phyloP scores from a whole-genome alignment of 768 basidiomycete genomes.

The Psilocybe sp. region DNA sequence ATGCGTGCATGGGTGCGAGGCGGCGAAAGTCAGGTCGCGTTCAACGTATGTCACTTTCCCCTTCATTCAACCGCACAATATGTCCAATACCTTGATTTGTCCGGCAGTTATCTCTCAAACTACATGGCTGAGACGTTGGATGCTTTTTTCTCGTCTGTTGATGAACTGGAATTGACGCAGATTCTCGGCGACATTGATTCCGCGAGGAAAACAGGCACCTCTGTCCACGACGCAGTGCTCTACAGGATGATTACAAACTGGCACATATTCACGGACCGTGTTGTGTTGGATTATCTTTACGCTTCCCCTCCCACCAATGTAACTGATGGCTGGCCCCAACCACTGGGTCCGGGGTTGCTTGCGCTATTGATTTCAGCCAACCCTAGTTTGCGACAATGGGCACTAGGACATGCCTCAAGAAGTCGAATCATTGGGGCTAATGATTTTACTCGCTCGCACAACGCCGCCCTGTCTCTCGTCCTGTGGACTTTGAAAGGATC shows the following conservation, averaged over 20 bases:
- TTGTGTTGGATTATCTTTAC: constrained; percentile 41
- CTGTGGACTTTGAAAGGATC: constrained; percentile 25
- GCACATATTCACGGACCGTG: constrained; percentile 48
- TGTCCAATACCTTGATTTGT: neutral
- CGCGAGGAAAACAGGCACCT: constrained; percentile 18
- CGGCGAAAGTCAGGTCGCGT: constrained; percentile 60
- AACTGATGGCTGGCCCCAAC: constrained; percentile 54
- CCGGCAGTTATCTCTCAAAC: constrained; percentile 10
- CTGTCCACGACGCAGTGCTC: neutral
- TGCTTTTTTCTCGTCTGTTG: constrained; percentile 61
- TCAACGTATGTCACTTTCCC: constrained; percentile 59
- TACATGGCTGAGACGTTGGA: constrained; percentile 32
- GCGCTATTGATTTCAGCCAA: constrained; percentile 53
- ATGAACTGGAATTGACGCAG: constrained; percentile 60
- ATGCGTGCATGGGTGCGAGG: constrained; percentile 68
- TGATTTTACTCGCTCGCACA: constrained; percentile 47
- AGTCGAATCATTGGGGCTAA: constrained; percentile 46
- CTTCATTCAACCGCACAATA: neutral
- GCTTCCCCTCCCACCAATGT: constrained; percentile 30
- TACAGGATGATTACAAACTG: constrained; percentile 17
- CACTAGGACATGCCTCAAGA: constrained; percentile 41
- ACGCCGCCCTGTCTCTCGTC: constrained; percentile 40
- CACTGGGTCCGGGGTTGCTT: constrained; percentile 60
- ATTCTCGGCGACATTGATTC: constrained; percentile 47
- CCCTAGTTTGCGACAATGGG: constrained; percentile 56